Evolutionary conservation across 306 rosid species (phyloP).

Genomic region (Rosa lucieae): DNA sequence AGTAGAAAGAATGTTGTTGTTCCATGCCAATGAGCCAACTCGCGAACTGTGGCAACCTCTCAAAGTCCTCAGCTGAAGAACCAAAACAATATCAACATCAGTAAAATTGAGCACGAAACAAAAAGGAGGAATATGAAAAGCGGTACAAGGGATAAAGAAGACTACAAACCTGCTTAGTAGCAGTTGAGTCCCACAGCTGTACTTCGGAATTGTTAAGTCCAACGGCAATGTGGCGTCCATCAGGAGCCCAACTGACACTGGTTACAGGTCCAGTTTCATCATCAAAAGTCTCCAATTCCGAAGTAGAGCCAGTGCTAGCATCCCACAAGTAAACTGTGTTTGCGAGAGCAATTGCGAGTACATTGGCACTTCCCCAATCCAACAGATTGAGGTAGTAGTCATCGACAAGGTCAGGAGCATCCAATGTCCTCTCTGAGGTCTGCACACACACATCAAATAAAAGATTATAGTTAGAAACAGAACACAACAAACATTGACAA

Average conservation of each 20-base stretch:
- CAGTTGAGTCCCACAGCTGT: slow-evolving; percentile 71
- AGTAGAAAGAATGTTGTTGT: slow-evolving; percentile 68
- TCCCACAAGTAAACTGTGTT: slow-evolving; percentile 67
- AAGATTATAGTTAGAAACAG: not conserved
- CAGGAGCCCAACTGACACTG: slow-evolving; percentile 77
- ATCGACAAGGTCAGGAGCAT: slow-evolving; percentile 74
- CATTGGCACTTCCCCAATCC: slow-evolving; percentile 71
- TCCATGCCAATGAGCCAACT: slow-evolving; percentile 78
- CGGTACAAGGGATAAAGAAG: not conserved
- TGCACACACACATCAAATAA: slow-evolving; percentile 13
- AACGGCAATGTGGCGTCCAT: slow-evolving; percentile 70
- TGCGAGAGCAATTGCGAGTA: slow-evolving; percentile 65
- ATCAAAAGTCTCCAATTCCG: slow-evolving; percentile 61
- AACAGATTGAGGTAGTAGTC: slow-evolving; percentile 71
- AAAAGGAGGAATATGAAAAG: not conserved
- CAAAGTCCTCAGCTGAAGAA: slow-evolving; percentile 57
- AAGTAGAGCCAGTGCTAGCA: slow-evolving; percentile 56
- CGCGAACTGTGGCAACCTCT: slow-evolving; percentile 59
- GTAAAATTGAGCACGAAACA: not conserved
- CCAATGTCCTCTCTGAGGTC: slow-evolving; percentile 80
- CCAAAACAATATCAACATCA: slow-evolving; percentile 14
- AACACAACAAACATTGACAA: not conserved
- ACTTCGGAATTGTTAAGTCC: slow-evolving; percentile 71
- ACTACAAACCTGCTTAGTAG: slow-evolving; percentile 43
- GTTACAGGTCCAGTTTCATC: slow-evolving; percentile 73